Base-by-base conservation (phyloP, 2,329 filamentous ascomycete genomes). In the Aspergillus tubingensis region DNA sequence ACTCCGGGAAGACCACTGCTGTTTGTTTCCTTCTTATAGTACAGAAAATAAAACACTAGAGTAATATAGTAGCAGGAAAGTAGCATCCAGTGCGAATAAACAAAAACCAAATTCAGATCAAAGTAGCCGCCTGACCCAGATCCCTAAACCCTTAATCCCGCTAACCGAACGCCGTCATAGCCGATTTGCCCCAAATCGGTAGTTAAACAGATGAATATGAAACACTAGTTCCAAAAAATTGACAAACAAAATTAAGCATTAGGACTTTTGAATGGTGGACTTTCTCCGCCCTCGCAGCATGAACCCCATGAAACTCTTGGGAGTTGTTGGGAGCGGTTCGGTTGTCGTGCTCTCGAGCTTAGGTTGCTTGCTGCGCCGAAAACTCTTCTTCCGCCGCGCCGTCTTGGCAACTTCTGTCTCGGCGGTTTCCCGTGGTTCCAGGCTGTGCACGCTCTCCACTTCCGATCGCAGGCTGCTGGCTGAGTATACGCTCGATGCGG, bases 401-500 rank as follows among this genome's bases (percentile, higher is more conserved):
- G 53, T 27, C 57, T 65, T 64, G 39, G 38, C 25, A 10, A 36
- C 32, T 36, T 63, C 61, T 1, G 56, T 17, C 47, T 65, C 57
- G 8, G 60, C 49, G 30, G 44, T 49, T 8, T 63, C 60, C 41
- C 57, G 36, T 41, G 49, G 59, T 7, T 67, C 62, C 32, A 63
- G 3, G 10, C 50, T 62, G 48, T 49, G 53, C 15, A 60, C 21
- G 43, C 57, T 64, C 39, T 68, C 69, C 36, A 70, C 61, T 38
- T 73, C 72, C 0, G 72, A 72, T 5, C 68, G 70, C 11, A 74
- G 62, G 36, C 70, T 74, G 57, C 64, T 72, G n/a, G 68, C 56
- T 0, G 72, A 75, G 49, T 67, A 58, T 1, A 72, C 60, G 51
- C 71, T 72, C 5, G 67, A 65, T 0, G 65, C 54, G 0, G 64